A percentile compares a stretch with the other conserved stretches of the same genome.
phyloP scores from a whole-genome alignment of 2,329 filamentous ascomycete genomes.

The Hypoxylon sp. region DNA sequence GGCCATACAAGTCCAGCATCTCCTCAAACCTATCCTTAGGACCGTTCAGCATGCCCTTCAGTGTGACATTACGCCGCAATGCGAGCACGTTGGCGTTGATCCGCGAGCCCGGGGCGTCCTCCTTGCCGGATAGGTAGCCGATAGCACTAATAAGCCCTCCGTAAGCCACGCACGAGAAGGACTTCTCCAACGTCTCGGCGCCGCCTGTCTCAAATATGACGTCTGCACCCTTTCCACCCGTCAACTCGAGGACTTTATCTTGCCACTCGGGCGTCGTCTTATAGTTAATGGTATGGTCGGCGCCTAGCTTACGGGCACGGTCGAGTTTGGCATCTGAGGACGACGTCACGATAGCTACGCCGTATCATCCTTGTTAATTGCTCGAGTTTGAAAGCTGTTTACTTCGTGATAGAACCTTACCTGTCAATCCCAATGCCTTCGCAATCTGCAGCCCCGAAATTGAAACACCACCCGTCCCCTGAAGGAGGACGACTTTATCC shows the following conservation, averaged over 20 bases:
- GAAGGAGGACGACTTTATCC: conserved; percentile 61
- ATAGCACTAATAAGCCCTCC: conserved; percentile 64
- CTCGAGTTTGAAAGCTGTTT: neutral
- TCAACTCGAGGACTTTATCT: conserved; percentile 59
- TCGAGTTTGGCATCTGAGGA: conserved; percentile 64
- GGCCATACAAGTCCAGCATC: conserved; percentile 62
- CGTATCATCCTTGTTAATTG: neutral
- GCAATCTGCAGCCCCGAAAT: conserved; percentile 66
- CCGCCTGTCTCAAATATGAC: conserved; percentile 68
- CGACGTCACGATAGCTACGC: conserved; percentile 6
- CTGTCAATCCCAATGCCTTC: conserved; percentile 62
- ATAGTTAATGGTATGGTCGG: conserved; percentile 66
- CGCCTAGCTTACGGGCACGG: conserved; percentile 61
- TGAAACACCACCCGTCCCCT: conserved; percentile 67
- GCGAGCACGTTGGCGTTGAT: conserved; percentile 67
- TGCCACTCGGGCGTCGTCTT: conserved; percentile 64
- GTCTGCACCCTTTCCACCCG: conserved; percentile 61
- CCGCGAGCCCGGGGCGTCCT: conserved; percentile 62
- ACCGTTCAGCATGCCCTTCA: conserved; percentile 67
- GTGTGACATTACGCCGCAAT: conserved; percentile 52
- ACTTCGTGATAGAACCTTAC: conserved; percentile 47
- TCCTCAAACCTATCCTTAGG: conserved; percentile 68
- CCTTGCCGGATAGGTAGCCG: conserved; percentile 50
- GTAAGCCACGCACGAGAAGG: conserved; percentile 65
- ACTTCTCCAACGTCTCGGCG: conserved; percentile 62